These are phyloP conservation scores for Cyberlindnera nakhonratchasimensis DNA, from an alignment of 805 yeast species.

Conservation along the genomic window DNA sequence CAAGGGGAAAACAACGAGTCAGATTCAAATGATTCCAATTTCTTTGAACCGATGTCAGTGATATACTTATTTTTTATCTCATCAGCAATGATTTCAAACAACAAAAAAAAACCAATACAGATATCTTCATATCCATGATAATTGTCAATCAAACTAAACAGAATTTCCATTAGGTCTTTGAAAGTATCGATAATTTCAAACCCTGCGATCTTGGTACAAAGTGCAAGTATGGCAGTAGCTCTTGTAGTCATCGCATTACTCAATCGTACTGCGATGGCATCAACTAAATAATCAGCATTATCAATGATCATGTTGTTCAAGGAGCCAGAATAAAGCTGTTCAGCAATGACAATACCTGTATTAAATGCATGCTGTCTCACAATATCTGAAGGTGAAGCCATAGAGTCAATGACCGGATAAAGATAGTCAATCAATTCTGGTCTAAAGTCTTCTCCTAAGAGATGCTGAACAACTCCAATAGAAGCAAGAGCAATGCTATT, in stretches of 20 bases:
- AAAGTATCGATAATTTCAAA: conserved; percentile 58
- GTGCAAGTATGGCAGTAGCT: conserved; percentile 64
- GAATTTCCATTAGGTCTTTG: conserved; percentile 67
- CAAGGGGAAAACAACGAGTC: conserved; percentile 27
- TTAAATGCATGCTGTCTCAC: conserved; percentile 49
- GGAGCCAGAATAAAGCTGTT: conserved; percentile 51
- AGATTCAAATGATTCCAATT: conserved; percentile 23
- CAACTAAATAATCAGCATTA: conserved; percentile 79
- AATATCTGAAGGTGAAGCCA: conserved; percentile 52
- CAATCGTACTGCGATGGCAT: conserved; percentile 66
- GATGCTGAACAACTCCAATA: conserved; percentile 33
- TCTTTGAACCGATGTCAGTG: conserved; percentile 21
- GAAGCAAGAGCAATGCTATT: conserved; percentile 42
- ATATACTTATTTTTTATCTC: conserved; percentile 43
- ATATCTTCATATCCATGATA: conserved; percentile 79
- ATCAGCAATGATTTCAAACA: conserved; percentile 58
- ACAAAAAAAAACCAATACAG: conserved; percentile 68
- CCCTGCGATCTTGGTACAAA: conserved; percentile 71
- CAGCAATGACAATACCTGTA: conserved; percentile 50
- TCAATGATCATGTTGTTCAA: conserved; percentile 52
- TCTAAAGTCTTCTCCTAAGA: conserved; percentile 28
- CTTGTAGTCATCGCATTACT: conserved; percentile 73
- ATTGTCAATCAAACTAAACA: conserved; percentile 74
- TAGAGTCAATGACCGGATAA: conserved; percentile 66
- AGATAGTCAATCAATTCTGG: conserved; percentile 66